Percentiles rank a stretch among this genome's conserved stretches.
Conservation (phyloP, 208 protist genomes). For the Leishmania martiniquensis region DNA sequence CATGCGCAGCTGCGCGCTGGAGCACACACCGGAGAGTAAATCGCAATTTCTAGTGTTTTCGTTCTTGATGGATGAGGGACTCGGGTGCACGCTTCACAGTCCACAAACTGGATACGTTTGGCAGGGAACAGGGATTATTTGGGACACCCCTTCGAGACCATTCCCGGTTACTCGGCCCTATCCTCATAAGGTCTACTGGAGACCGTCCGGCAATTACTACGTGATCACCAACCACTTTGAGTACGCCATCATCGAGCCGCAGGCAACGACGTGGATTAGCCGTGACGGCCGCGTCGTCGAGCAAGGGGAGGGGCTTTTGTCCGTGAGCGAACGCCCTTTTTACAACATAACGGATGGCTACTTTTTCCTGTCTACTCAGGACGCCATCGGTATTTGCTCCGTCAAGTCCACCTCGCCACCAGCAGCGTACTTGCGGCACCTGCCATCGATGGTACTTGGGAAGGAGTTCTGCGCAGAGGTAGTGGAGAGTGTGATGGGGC, state of each 20-base stretch:
- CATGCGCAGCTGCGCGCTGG: constrained; percentile 47
- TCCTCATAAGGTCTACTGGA: constrained; percentile 34
- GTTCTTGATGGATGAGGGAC: constrained; percentile 73
- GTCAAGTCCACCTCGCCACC: constrained; percentile 31
- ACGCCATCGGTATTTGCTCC: constrained; percentile 33
- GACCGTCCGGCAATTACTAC: constrained; percentile 58
- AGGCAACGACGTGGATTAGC: constrained; percentile 80
- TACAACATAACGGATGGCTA: constrained; percentile 44
- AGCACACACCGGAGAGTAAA: constrained; percentile 18
- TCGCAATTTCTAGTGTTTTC: constrained; percentile 57
- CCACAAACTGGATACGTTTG: constrained; percentile 44
- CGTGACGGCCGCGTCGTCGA: constrained; percentile 68
- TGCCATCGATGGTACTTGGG: constrained; percentile 30
- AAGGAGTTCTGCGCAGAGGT: constrained; percentile 33
- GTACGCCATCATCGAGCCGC: constrained; percentile 69
- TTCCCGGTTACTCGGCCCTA: constrained; percentile 28
- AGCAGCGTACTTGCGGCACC: constrained; percentile 23
- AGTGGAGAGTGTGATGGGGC: constrained; percentile 16
- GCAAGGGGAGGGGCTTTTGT: constrained; percentile 44
- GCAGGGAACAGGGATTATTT: constrained; percentile 43
- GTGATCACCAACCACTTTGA: constrained; percentile 74
- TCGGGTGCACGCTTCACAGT: constrained; percentile 67
- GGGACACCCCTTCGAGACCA: constrained; percentile 46
- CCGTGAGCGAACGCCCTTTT: constrained; percentile 33
- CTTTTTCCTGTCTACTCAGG: constrained; percentile 57